phyloP scores from a whole-genome alignment of 345 rosid species.

The Bruguiera sexangula region DNA sequence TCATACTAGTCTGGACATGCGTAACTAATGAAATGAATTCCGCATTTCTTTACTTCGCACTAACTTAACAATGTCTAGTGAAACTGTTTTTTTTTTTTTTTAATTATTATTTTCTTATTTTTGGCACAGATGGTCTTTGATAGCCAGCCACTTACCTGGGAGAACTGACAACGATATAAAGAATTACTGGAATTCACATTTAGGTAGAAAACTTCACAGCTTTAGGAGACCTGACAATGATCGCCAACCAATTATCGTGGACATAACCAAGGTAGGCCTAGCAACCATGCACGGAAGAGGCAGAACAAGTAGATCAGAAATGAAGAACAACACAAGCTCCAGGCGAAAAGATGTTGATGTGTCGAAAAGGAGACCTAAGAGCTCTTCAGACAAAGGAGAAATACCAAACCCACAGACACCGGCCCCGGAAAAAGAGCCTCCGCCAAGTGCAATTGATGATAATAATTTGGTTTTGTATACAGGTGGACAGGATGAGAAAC shows the following conservation, averaged over 20 bases:
- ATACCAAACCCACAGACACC: conserved; percentile 14
- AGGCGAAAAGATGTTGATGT: neutral
- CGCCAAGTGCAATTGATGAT: conserved; percentile 12
- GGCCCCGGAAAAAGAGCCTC: conserved; percentile 14
- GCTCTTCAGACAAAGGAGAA: neutral
- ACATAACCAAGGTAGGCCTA: conserved; percentile 10
- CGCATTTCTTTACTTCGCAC: neutral
- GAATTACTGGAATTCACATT: conserved; percentile 64
- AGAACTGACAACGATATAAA: conserved; percentile 73
- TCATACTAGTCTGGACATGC: too few relatives aligned
- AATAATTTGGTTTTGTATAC: neutral
- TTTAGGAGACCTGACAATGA: conserved; percentile 24
- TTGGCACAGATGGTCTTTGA: conserved; percentile 54
- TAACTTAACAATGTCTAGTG: neutral
- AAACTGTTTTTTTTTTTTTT: neutral
- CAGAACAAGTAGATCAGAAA: conserved; percentile 24
- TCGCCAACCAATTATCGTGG: conserved; percentile 1
- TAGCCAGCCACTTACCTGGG: conserved; percentile 56
- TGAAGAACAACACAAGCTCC: conserved; percentile 21
- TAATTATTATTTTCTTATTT: neutral
- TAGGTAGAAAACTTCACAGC: conserved; percentile 44
- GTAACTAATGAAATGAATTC: neutral
- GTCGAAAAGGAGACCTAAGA: neutral
- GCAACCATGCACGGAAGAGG: conserved; percentile 24
- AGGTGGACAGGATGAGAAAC: conserved; percentile 10